Percentiles rank a stretch among this genome's conserved stretches.
Evolutionary conservation across 768 basidiomycete genomes (phyloP).

Genomic region (Mycena filopes): DNA sequence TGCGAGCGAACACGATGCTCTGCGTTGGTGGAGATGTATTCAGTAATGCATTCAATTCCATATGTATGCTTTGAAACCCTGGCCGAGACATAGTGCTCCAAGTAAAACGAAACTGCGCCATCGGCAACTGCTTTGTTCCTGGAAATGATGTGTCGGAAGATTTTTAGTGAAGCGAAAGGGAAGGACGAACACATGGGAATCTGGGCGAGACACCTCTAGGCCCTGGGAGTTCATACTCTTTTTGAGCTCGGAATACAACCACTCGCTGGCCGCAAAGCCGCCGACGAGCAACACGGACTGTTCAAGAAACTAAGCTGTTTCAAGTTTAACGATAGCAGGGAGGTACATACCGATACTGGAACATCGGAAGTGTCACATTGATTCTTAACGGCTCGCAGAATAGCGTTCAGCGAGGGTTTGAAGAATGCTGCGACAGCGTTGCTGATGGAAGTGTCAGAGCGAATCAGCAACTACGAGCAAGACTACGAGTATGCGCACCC

Average conservation of each 20-base stretch:
- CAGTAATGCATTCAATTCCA: background rate
- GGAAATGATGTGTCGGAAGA: too few relatives aligned
- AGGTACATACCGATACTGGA: conserved; percentile 47
- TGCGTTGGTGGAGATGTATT: conserved; percentile 23
- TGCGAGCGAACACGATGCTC: conserved; percentile 27
- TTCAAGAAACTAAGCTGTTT: background rate
- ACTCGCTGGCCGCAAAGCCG: conserved; percentile 68
- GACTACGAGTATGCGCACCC: too few relatives aligned
- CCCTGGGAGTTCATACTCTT: conserved; percentile 48
- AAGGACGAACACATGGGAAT: too few relatives aligned
- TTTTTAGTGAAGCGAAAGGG: too few relatives aligned
- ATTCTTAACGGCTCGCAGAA: conserved; percentile 47
- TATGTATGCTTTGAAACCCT: conserved; percentile 26
- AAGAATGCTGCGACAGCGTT: conserved; percentile 50
- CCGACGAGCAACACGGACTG: conserved; percentile 64
- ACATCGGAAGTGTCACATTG: conserved; percentile 41
- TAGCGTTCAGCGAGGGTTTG: conserved; percentile 49
- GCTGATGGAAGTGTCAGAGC: too few relatives aligned
- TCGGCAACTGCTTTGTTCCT: too few relatives aligned
- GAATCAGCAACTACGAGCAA: too few relatives aligned
- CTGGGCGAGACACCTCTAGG: conserved; percentile 59
- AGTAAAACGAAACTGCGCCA: conserved; percentile 27
- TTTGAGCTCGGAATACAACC: conserved; percentile 58
- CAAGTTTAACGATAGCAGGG: too few relatives aligned
- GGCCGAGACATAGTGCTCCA: conserved; percentile 23